phyloP scores from a whole-genome alignment of 225 moss, liverwort and hornwort genomes.

The Climacium dendroides region DNA sequence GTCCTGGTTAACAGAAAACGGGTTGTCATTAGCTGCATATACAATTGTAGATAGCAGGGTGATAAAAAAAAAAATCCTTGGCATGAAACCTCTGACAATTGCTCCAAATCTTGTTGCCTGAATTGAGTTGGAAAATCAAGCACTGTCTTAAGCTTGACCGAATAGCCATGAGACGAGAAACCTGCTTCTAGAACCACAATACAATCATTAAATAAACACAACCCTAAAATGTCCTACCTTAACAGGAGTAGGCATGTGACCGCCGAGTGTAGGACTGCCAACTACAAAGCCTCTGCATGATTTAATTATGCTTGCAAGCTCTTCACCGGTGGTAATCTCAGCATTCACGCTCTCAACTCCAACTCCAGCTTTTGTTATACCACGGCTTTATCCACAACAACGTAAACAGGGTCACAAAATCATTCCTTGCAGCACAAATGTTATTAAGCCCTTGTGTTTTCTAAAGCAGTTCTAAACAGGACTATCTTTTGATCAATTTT shows the following conservation, averaged over 20 bases:
- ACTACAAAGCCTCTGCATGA: slow-evolving; percentile 71
- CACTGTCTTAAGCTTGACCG: neutral
- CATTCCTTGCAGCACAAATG: neutral
- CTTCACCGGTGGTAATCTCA: slow-evolving; percentile 57
- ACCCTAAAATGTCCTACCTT: slow-evolving; percentile 19
- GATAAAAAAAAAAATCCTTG: neutral
- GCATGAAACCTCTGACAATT: neutral
- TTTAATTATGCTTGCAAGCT: slow-evolving; percentile 36
- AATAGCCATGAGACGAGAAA: neutral
- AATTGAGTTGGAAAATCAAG: neutral
- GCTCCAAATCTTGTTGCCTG: neutral
- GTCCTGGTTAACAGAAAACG: slow-evolving; percentile 29
- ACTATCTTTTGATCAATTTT: neutral
- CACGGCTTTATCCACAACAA: slow-evolving; percentile 43
- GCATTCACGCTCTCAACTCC: slow-evolving; percentile 84
- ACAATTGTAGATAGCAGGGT: neutral
- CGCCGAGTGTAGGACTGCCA: slow-evolving; percentile 88
- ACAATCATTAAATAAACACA: neutral
- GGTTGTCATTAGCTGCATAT: neutral
- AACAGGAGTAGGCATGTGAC: slow-evolving; percentile 92
- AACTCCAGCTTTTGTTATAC: slow-evolving; percentile 89
- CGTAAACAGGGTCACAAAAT: neutral
- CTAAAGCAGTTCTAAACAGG: neutral
- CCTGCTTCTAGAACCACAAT: neutral
- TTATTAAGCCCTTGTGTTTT: neutral